phyloP scores from a whole-genome alignment of 2,329 filamentous ascomycete genomes.

The Penicillium sp. region DNA sequence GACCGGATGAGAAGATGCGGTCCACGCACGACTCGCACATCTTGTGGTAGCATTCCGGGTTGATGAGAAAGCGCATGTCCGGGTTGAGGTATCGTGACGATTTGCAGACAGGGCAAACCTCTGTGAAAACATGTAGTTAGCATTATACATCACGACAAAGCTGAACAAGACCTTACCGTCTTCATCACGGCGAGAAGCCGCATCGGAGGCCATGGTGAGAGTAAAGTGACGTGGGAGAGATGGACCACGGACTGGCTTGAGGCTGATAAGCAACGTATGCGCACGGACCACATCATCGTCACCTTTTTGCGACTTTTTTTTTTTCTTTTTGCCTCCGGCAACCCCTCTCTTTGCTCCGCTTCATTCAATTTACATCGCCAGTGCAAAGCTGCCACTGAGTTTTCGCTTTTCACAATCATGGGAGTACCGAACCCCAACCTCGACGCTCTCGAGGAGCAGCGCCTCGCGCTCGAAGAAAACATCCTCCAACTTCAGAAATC shows the following conservation, averaged over 20 bases:
- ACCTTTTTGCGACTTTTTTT: slow-evolving; percentile 10
- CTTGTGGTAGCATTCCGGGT: slow-evolving; percentile 97
- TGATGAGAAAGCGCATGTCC: slow-evolving; percentile 92
- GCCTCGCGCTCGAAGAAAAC: slow-evolving; percentile 71
- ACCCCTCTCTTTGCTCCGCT: background rate
- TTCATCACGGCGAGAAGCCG: slow-evolving; percentile 41
- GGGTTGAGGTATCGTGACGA: slow-evolving; percentile 92
- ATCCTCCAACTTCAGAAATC: slow-evolving; percentile 71
- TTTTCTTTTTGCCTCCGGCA: slow-evolving; percentile 11
- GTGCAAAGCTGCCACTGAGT: background rate
- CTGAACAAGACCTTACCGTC: slow-evolving; percentile 36
- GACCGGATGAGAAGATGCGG: slow-evolving; percentile 88
- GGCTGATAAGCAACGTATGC: slow-evolving; percentile 14
- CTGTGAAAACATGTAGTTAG: slow-evolving; percentile 41
- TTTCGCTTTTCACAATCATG: slow-evolving; percentile 22
- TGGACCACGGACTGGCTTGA: slow-evolving; percentile 2
- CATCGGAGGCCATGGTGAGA: slow-evolving; percentile 29
- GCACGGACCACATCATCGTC: slow-evolving; percentile 28
- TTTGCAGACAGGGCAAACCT: slow-evolving; percentile 97
- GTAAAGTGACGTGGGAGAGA: slow-evolving; percentile 9
- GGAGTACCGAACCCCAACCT: slow-evolving; percentile 53
- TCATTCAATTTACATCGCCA: background rate
- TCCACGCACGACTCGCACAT: slow-evolving; percentile 98
- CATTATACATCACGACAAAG: background rate
- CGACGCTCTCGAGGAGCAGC: slow-evolving; percentile 71